These are phyloP conservation scores for Lipomyces kockii DNA, from an alignment of 805 yeast genomes.

Conservation along the genomic window DNA sequence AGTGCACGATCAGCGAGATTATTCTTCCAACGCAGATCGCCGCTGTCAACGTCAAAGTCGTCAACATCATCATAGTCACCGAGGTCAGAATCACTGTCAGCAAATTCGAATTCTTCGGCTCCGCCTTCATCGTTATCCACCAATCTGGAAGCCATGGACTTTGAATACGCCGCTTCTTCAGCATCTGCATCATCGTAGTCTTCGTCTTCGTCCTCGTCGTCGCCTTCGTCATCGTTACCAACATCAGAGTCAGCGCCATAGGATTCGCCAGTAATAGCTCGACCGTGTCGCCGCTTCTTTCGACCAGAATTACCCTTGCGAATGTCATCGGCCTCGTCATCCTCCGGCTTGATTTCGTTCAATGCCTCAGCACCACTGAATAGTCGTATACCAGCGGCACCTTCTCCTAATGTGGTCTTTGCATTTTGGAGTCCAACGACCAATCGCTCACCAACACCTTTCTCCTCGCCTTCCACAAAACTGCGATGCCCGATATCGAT, in stretches of 20 bases:
- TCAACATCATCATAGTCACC: constrained; percentile 50
- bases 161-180: constrained; percentile 20
- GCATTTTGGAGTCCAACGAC: constrained; percentile 82
- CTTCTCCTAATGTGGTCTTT: constrained; percentile 60
- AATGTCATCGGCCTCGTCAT: constrained; percentile 48
- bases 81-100: constrained; percentile 50
- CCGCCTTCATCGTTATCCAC: constrained; percentile 41
- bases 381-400: constrained; percentile 71
- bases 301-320: constrained; percentile 49
- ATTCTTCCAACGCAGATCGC: constrained; percentile 43
- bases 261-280: constrained; percentile 16
- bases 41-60: constrained; percentile 46
- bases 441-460: constrained; percentile 83
- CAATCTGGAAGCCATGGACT: background rate
- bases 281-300: constrained; percentile 37
- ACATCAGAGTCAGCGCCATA: constrained; percentile 38
- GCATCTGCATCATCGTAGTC: constrained; percentile 29
- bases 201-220: constrained; percentile 34
- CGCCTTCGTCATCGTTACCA: constrained; percentile 49
- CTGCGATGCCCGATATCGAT: constrained; percentile 70
- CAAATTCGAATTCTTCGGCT: constrained; percentile 54
- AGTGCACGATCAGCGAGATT: constrained; percentile 57
- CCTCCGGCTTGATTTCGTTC: constrained; percentile 47
- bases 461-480: constrained; percentile 60
- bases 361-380: constrained; percentile 62